phyloP scores from a whole-genome alignment of 345 rosid genomes.

The Anacardium occidentale region DNA sequence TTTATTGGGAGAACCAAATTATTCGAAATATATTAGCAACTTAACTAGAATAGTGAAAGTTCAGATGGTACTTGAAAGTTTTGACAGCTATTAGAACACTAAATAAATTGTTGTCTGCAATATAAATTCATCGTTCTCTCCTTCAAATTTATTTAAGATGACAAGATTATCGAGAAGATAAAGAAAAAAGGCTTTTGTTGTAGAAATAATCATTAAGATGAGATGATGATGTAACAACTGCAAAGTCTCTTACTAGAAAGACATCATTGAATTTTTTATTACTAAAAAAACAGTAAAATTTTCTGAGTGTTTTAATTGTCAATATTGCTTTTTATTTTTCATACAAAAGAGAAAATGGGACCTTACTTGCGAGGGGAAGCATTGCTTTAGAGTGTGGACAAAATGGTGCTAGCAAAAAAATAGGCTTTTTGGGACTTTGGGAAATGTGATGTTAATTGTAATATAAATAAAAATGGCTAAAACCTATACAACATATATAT shows the following conservation, averaged over 20 bases:
- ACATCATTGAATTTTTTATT: not conserved
- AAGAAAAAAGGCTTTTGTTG: not conserved
- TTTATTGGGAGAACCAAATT: slow-evolving; percentile 9
- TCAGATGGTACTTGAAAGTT: not conserved
- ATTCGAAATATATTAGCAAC: not conserved
- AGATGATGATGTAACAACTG: not conserved
- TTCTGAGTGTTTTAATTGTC: too few species aligned
- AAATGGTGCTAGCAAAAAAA: not conserved
- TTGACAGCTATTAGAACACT: not conserved
- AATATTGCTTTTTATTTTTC: too few species aligned
- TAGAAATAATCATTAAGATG: not conserved
- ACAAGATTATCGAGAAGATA: not conserved
- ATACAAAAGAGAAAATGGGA: not conserved
- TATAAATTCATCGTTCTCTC: too few species aligned
- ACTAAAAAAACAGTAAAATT: not conserved
- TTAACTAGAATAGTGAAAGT: not conserved
- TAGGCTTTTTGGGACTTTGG: slow-evolving; percentile 19
- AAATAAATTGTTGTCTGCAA: not conserved
- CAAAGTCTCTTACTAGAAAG: not conserved
- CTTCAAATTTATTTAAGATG: too few species aligned
- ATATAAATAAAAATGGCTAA: slow-evolving; percentile 1
- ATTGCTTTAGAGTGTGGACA: slow-evolving; percentile 22
- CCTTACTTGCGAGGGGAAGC: slow-evolving; percentile 17
- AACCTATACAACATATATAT: not conserved
- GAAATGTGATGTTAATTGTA: not conserved